Conservation (phyloP, 1,139 yeast genomes). For the Yamadazyma epiphylla region DNA sequence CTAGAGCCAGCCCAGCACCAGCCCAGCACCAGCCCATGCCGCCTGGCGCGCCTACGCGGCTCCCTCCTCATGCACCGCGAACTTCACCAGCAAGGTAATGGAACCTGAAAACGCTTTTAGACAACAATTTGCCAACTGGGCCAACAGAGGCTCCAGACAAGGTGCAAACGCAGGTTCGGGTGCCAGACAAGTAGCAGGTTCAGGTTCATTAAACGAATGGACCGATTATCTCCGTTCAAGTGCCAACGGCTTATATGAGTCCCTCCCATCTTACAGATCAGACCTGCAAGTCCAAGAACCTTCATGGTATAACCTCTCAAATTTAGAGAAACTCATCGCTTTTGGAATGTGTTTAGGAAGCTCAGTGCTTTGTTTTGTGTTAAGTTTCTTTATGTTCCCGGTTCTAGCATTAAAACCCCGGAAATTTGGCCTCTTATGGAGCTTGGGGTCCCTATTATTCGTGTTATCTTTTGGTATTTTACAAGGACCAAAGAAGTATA, state of each 20-base stretch:
- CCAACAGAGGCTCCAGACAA: too few species aligned
- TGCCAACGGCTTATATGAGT: slow-evolving; percentile 39
- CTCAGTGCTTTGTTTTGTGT: slow-evolving; percentile 71
- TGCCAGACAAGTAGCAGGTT: too few species aligned
- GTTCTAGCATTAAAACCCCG: slow-evolving; percentile 87
- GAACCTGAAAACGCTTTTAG: slow-evolving; percentile 42
- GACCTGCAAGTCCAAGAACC: slow-evolving; percentile 37
- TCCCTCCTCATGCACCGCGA: too few species aligned
- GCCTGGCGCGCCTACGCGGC: too few species aligned
- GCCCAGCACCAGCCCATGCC: too few species aligned
- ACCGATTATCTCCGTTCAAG: slow-evolving; percentile 41
- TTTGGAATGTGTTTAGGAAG: slow-evolving; percentile 77
- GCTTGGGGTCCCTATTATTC: slow-evolving; percentile 83
- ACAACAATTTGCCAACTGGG: slow-evolving; percentile 43
- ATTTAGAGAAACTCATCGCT: slow-evolving; percentile 77
- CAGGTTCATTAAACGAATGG: slow-evolving; percentile 25
- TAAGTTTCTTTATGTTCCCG: slow-evolving; percentile 83
- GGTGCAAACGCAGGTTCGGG: too few species aligned
- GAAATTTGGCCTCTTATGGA: slow-evolving; percentile 88
- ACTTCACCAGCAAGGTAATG: too few species aligned
- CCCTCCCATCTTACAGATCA: slow-evolving; percentile 34
- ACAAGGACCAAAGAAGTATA: slow-evolving; percentile 85
- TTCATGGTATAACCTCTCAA: slow-evolving; percentile 57
- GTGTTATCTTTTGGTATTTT: slow-evolving; percentile 85
- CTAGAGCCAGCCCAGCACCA: too few species aligned